phyloP scores from a whole-genome alignment of 768 basidiomycete genomes.

The Cystoderma amianthinum region DNA sequence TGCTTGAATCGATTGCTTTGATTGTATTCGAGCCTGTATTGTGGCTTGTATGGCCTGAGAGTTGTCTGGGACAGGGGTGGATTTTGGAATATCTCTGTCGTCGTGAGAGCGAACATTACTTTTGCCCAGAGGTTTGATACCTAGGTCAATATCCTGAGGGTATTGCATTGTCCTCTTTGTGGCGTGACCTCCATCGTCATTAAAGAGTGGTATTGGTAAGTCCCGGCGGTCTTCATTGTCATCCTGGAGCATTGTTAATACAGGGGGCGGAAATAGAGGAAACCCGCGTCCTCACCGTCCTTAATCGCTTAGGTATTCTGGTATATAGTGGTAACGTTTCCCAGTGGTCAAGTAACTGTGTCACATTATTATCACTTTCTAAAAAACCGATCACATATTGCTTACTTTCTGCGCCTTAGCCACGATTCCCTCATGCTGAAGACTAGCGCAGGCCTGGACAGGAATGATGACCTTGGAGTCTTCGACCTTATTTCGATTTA shows the following conservation, averaged over 20 bases:
- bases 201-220: no score
- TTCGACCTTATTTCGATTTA: conserved; percentile 87
- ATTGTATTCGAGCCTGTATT: conserved; percentile 8
- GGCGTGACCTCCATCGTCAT: no score
- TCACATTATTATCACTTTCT: not conserved
- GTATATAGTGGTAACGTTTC: conserved; percentile 67
- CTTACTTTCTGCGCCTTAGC: conserved; percentile 57
- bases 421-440: conserved; percentile 51
- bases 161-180: no score
- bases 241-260: not conserved
- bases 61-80: not conserved
- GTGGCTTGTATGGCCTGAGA: not conserved
- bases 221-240: no score
- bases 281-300: conserved; percentile 18
- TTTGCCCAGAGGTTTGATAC: not conserved
- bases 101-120: no score
- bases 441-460: conserved; percentile 46
- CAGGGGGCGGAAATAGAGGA: not conserved
- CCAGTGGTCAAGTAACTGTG: conserved; percentile 78
- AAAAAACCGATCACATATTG: conserved; percentile 1
- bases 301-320: conserved; percentile 75
- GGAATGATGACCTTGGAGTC: conserved; percentile 62
- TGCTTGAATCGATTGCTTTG: conserved; percentile 22
- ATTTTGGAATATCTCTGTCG: not conserved
- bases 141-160: no score